Conservation (phyloP, 257 asterid genomes). For the Rehmannia glutinosa region DNA sequence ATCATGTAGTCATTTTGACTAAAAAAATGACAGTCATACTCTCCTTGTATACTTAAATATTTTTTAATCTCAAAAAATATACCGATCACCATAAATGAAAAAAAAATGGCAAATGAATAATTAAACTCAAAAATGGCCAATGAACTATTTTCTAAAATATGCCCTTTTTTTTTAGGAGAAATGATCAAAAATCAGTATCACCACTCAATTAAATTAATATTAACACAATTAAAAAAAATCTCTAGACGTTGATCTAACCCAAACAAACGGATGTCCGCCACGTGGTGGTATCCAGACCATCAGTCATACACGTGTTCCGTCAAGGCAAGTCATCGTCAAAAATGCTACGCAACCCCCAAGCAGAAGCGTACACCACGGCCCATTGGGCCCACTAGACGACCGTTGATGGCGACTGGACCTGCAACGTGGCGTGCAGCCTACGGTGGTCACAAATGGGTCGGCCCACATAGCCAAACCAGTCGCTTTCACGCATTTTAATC, state of each 20-base stretch:
- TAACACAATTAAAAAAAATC: background rate
- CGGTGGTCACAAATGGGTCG: slow-evolving; percentile 17
- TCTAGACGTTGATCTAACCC: background rate
- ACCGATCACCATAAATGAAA: too few relatives aligned
- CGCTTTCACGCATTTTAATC: slow-evolving; percentile 22
- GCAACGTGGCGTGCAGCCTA: slow-evolving; percentile 40
- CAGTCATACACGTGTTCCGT: slow-evolving; percentile 37
- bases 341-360: slow-evolving; percentile 24
- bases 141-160: too few relatives aligned
- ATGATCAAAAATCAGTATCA: background rate
- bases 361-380: slow-evolving; percentile 15
- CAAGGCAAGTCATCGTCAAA: slow-evolving; percentile 22
- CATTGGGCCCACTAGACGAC: slow-evolving; percentile 17
- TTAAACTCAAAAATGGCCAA: too few relatives aligned
- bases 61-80: too few relatives aligned
- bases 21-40: too few relatives aligned
- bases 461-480: slow-evolving; percentile 22
- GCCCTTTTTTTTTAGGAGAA: too few relatives aligned
- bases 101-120: too few relatives aligned
- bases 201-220: slow-evolving; percentile 10
- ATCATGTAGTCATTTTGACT: too few relatives aligned
- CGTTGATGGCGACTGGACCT: slow-evolving; percentile 21
- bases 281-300: slow-evolving; percentile 8
- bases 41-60: too few relatives aligned
- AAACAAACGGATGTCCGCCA: background rate